These are phyloP conservation scores for Hibiscus tridactylites DNA, from an alignment of 345 rosid genomes.

Conservation along the genomic window DNA sequence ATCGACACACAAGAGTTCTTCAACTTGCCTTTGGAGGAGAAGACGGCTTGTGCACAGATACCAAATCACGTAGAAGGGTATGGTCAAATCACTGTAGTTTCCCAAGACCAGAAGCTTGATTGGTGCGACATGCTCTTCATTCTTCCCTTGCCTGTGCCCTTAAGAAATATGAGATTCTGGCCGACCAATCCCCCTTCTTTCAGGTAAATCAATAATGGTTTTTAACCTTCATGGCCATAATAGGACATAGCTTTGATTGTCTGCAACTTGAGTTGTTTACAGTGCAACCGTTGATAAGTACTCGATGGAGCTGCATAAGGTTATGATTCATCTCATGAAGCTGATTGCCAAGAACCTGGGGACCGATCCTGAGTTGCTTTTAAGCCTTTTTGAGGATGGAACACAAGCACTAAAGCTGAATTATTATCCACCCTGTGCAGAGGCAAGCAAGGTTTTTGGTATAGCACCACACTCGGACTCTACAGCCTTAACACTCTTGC, in stretches of 20 bases:
- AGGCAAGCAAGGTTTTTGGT: conserved; percentile 15
- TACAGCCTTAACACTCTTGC: conserved; percentile 26
- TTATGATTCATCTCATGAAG: conserved; percentile 13
- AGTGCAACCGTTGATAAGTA: conserved; percentile 28
- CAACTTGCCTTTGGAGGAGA: conserved; percentile 33
- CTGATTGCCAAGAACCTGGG: conserved; percentile 29
- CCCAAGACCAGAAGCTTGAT: conserved; percentile 43
- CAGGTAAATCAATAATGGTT: conserved; percentile 18
- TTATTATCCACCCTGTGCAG: conserved; percentile 32
- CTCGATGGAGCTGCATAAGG: conserved; percentile 19
- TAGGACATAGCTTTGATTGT: neutral
- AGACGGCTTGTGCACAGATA: conserved; percentile 26
- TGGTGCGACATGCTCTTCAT: conserved; percentile 49
- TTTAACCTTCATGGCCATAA: neutral
- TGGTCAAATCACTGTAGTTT: conserved; percentile 40
- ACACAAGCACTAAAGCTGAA: conserved; percentile 31
- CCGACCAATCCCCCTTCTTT: conserved; percentile 29
- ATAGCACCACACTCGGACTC: conserved; percentile 29
- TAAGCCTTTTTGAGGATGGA: conserved; percentile 21
- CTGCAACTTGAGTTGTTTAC: neutral
- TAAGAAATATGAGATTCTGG: conserved; percentile 29
- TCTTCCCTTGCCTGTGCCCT: conserved; percentile 16
- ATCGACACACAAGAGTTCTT: conserved; percentile 29
- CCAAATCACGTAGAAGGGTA: conserved; percentile 37
- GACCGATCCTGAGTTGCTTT: conserved; percentile 18